Percentiles rank a stretch among this genome's conserved stretches.
Conservation (phyloP, 257 asterid species). For the Ilex asprella region DNA sequence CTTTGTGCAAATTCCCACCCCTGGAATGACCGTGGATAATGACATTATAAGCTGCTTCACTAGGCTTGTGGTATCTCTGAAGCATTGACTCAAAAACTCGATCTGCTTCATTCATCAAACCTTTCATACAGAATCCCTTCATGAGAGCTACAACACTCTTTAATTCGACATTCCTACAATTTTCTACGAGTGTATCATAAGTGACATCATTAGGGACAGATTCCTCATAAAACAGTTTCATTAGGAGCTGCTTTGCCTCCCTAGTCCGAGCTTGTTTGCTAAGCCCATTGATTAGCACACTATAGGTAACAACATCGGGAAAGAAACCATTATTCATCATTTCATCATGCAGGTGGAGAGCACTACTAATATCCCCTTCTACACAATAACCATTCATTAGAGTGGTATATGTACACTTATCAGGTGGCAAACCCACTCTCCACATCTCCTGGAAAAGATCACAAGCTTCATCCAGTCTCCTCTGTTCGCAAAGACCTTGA, state of each 20-base stretch:
- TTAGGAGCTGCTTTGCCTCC: conserved; percentile 72
- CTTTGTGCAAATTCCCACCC: conserved; percentile 52
- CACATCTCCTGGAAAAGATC: conserved; percentile 67
- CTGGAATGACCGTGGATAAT: conserved; percentile 75
- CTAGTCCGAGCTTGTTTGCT: conserved; percentile 55
- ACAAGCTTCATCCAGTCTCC: conserved; percentile 56
- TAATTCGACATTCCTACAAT: conserved; percentile 49
- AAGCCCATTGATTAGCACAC: conserved; percentile 76
- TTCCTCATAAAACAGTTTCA: conserved; percentile 57
- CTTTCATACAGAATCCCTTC: conserved; percentile 89
- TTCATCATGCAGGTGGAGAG: conserved; percentile 57
- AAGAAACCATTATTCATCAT: conserved; percentile 69
- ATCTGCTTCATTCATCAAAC: conserved; percentile 77
- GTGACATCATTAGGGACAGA: conserved; percentile 53
- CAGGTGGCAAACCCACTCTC: conserved; percentile 54
- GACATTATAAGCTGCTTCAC: conserved; percentile 55
- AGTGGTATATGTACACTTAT: conserved; percentile 72
- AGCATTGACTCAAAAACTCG: conserved; percentile 53
- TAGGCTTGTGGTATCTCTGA: conserved; percentile 39
- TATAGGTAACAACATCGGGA: conserved; percentile 81
- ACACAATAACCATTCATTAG: conserved; percentile 67
- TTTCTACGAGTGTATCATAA: conserved; percentile 59
- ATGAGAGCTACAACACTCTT: conserved; percentile 51
- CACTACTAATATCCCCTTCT: conserved; percentile 54
- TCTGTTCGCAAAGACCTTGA: conserved; percentile 69